These are phyloP conservation scores for Aspergillus diversus DNA, from an alignment of 495 filamentous ascomycete genomes.

Conservation along the genomic window DNA sequence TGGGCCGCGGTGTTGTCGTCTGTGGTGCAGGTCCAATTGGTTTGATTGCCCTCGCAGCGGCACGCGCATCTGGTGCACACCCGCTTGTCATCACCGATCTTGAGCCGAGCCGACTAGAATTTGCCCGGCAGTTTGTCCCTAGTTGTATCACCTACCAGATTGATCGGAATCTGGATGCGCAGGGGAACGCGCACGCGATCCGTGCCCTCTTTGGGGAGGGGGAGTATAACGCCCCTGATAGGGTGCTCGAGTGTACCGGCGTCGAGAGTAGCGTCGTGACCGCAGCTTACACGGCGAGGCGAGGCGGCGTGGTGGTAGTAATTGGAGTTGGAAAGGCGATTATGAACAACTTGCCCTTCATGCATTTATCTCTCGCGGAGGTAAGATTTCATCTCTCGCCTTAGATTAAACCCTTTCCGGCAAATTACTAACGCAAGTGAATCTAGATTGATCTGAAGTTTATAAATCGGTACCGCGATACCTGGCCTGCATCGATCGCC, in stretches of 20 bases:
- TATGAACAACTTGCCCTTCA: constrained; percentile 68
- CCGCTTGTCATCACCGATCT: constrained; percentile 68
- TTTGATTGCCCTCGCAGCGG: constrained; percentile 62
- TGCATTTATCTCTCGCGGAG: constrained; percentile 65
- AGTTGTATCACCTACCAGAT: constrained; percentile 57
- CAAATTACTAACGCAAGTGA: constrained; percentile 1
- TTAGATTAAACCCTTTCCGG: neutral
- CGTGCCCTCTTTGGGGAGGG: constrained; percentile 48
- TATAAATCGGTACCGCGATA: constrained; percentile 66
- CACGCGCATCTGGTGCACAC: constrained; percentile 64
- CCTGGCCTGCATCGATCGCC: constrained; percentile 61
- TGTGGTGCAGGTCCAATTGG: constrained; percentile 81
- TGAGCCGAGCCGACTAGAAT: constrained; percentile 56
- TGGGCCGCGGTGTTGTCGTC: constrained; percentile 61
- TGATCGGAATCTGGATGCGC: constrained; percentile 42
- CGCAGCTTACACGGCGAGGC: constrained; percentile 57
- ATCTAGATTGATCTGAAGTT: constrained; percentile 61
- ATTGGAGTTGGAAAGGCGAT: constrained; percentile 63
- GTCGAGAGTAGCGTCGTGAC: constrained; percentile 62
- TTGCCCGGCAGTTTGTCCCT: constrained; percentile 63
- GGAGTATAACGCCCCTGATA: constrained; percentile 57
- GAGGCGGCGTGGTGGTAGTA: constrained; percentile 63
- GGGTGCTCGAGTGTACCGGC: constrained; percentile 66
- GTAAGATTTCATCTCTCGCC: constrained; percentile 16
- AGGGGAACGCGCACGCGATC: constrained; percentile 58